These are phyloP conservation scores for Mediolabrus comicus DNA, from an alignment of 108 stramenopile genomes.

Conservation along the genomic window DNA sequence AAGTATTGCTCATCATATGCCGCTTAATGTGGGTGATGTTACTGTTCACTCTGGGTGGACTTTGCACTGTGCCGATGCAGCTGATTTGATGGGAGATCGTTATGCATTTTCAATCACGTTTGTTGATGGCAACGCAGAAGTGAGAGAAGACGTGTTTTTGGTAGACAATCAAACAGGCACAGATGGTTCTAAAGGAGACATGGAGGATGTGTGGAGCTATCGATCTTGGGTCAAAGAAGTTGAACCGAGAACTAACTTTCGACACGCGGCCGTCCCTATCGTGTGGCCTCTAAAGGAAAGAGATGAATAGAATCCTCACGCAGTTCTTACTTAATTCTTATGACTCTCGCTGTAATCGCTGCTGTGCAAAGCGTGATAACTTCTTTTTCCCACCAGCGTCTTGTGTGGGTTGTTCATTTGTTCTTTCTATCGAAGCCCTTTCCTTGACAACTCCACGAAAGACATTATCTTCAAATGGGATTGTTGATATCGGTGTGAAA, in stretches of 20 bases:
- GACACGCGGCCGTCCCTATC: conserved; percentile 73
- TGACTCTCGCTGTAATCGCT: conserved; percentile 23
- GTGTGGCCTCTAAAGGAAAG: conserved; percentile 57
- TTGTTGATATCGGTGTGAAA: conserved; percentile 9
- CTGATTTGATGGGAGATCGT: conserved; percentile 47
- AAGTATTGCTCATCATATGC: conserved; percentile 68
- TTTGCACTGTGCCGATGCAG: conserved; percentile 77
- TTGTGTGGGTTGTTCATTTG: not conserved
- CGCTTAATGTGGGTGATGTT: conserved; percentile 67
- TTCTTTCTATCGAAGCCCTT: not conserved
- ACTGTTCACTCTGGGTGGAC: conserved; percentile 88
- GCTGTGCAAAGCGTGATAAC: conserved; percentile 44
- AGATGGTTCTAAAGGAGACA: conserved; percentile 50
- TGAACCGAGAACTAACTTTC: conserved; percentile 46
- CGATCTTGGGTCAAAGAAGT: conserved; percentile 64
- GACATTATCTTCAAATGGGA: conserved; percentile 40
- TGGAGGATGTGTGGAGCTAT: conserved; percentile 82
- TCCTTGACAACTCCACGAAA: conserved; percentile 45
- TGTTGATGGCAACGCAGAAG: conserved; percentile 76
- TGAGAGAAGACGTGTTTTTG: conserved; percentile 57
- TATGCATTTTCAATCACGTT: conserved; percentile 75
- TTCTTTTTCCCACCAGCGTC: conserved; percentile 15
- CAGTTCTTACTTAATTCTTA: not conserved
- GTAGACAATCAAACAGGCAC: not conserved
- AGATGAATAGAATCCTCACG: conserved; percentile 1